These are phyloP conservation scores for Fusarium albosuccineum DNA, from an alignment of 2,329 filamentous ascomycete species.

Conservation along the genomic window DNA sequence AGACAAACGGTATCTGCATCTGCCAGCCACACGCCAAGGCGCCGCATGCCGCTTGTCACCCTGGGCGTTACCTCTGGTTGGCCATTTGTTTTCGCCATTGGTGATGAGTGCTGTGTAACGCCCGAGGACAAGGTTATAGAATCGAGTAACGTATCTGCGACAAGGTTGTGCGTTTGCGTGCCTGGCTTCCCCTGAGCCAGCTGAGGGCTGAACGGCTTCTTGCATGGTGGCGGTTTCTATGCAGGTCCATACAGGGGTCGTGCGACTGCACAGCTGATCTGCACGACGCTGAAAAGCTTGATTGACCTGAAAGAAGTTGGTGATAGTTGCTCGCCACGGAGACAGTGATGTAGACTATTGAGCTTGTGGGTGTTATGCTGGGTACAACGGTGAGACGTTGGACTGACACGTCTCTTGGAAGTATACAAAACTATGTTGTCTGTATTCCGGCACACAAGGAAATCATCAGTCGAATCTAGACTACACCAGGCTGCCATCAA, in stretches of 20 bases:
- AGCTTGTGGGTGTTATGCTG: background rate
- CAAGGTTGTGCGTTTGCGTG: constrained; percentile 23
- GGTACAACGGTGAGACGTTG: constrained; percentile 32
- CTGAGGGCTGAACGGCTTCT: constrained; percentile 19
- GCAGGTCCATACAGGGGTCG: constrained; percentile 7
- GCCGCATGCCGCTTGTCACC: background rate
- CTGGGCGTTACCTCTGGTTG: background rate
- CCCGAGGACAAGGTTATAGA: background rate
- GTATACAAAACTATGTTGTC: background rate
- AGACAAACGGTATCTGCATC: constrained; percentile 1
- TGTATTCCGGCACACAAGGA: background rate
- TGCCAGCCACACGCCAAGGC: background rate
- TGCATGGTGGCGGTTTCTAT: constrained; percentile 14
- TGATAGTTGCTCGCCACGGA: background rate
- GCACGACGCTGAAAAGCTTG: constrained; percentile 1
- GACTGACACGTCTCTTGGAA: constrained; percentile 1
- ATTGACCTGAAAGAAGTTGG: background rate
- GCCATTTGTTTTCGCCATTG: background rate
- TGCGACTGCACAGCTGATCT: background rate
- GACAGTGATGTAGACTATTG: background rate
- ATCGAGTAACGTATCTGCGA: constrained; percentile 8
- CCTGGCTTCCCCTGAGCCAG: constrained; percentile 4
- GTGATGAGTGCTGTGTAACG: constrained; percentile 8
- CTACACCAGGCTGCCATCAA: background rate
- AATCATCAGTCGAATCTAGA: background rate